These are phyloP conservation scores for Pueraria montana DNA, from an alignment of 306 rosid genomes.

Conservation along the genomic window DNA sequence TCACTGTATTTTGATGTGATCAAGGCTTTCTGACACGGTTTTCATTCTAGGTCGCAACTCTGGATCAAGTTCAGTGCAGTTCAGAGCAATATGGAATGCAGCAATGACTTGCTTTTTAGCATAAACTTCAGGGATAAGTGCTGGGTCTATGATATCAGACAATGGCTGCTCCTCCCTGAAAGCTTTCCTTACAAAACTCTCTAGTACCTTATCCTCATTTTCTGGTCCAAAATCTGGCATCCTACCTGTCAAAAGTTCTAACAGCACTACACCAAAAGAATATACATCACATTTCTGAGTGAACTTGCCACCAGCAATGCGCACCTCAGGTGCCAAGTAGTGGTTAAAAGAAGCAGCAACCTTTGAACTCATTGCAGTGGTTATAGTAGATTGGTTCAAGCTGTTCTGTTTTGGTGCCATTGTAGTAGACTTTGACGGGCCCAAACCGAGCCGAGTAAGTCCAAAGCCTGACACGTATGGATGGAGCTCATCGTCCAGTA, in stretches of 20 bases:
- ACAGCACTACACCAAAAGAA: conserved; percentile 76
- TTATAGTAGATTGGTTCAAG: conserved; percentile 50
- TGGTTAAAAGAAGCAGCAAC: conserved; percentile 52
- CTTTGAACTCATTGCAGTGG: conserved; percentile 55
- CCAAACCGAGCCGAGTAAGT: conserved; percentile 64
- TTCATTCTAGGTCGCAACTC: conserved; percentile 87
- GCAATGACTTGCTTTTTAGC: conserved; percentile 83
- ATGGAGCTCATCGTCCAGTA: conserved; percentile 73
- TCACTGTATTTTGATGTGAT: conserved; percentile 63
- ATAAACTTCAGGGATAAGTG: conserved; percentile 67
- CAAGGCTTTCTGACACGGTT: conserved; percentile 80
- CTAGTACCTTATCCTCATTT: conserved; percentile 65
- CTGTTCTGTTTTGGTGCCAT: conserved; percentile 61
- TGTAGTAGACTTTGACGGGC: conserved; percentile 52
- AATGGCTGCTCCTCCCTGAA: conserved; percentile 73
- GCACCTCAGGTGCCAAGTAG: conserved; percentile 79
- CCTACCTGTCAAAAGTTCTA: conserved; percentile 77
- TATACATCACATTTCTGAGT: conserved; percentile 88
- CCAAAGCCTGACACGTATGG: conserved; percentile 83
- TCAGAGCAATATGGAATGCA: conserved; percentile 78
- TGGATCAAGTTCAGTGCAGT: conserved; percentile 83
- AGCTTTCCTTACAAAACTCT: conserved; percentile 70
- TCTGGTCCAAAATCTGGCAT: conserved; percentile 63
- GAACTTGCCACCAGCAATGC: conserved; percentile 66
- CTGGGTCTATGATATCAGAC: conserved; percentile 80